Base-by-base conservation (phyloP, 371 early-diverging fungal genomes). In the Thermomucor indicae-seudaticae region DNA sequence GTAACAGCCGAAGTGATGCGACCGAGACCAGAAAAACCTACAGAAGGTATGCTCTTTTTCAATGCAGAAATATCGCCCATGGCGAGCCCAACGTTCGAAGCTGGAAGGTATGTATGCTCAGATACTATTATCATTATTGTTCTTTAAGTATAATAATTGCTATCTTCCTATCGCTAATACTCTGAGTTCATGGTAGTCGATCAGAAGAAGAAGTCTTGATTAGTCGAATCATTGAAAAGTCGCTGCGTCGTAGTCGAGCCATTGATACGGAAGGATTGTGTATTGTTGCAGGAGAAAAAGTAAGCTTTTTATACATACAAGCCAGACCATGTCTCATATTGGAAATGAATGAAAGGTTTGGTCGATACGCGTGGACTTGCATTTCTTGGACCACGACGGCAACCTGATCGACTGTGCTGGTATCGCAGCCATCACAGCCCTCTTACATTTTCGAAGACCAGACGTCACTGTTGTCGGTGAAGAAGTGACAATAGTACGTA, bases 261-360 rank as follows among this genome's bases (percentile, higher is more conserved):
- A 73, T 98, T 48, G 97, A 98, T 61, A 89, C 93, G 16, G 98
- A 98, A 67, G 92, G 96, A 6, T 75, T 98, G 50, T 97, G 98
- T 67, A 93, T 98, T 47, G 75, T 95, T 29, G 89, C 95, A n/a
- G 94, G 95, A 27, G 91, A 95, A 64, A 90, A 92, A 75, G 89
- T 82, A 66, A 19, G 51, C 12, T 4, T 34, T 2, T 25, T 11
- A 19, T 28, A 20, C 51, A 6, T 32, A 32, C 32, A 32, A 32
- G 32, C 14, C 32, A 14, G 24, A 7, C 3, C 20, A 17, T 30
- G 20, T 43, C 16, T 11, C 8, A 16, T 4, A 41, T 50, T 41
- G 16, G 1, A 24, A 19, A 42, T 10, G 42, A 11, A 19, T n/a
- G 31, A 25, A 60, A 88, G 83, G 96, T 96, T 3, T 98, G 97